Conservation (phyloP, 805 yeast species). For the Lipomyces yamadae region DNA sequence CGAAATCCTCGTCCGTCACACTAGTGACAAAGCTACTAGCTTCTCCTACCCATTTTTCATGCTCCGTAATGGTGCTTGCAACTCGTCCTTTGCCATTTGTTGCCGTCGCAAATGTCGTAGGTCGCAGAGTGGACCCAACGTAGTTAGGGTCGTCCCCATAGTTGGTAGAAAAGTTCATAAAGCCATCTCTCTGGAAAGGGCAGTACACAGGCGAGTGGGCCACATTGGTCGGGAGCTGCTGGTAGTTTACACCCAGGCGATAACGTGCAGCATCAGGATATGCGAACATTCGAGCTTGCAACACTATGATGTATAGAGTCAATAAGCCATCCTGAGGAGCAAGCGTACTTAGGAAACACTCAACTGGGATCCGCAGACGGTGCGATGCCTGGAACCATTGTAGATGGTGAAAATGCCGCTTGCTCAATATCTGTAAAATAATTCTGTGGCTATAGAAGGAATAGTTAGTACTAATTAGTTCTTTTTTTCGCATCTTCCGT, state of each 20-base stretch:
- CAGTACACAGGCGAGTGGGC: conserved; percentile 61
- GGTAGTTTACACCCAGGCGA: conserved; percentile 52
- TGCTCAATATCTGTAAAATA: conserved; percentile 89
- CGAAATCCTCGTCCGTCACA: conserved; percentile 68
- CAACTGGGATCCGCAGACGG: conserved; percentile 72
- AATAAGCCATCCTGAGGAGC: not conserved
- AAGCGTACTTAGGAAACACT: not conserved
- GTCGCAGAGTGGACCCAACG: conserved; percentile 53
- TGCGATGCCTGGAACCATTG: conserved; percentile 82
- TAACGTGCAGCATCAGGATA: conserved; percentile 87
- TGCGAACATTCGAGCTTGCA: conserved; percentile 79
- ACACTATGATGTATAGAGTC: not conserved
- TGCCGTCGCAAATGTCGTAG: conserved; percentile 49
- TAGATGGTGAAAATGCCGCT: conserved; percentile 83
- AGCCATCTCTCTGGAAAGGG: conserved; percentile 85
- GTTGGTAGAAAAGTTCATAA: conserved; percentile 70
- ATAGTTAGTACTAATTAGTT: not conserved
- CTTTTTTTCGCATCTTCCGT: not conserved
- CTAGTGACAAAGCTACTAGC: conserved; percentile 64
- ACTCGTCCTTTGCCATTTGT: conserved; percentile 2
- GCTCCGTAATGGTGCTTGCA: conserved; percentile 40
- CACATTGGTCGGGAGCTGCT: conserved; percentile 88
- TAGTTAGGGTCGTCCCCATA: conserved; percentile 80
- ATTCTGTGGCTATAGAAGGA: conserved; percentile 58
- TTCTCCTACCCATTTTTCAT: conserved; percentile 81